Evolutionary conservation across 129 eudicot genomes (phyloP).

Genomic region (Arctium lappa): DNA sequence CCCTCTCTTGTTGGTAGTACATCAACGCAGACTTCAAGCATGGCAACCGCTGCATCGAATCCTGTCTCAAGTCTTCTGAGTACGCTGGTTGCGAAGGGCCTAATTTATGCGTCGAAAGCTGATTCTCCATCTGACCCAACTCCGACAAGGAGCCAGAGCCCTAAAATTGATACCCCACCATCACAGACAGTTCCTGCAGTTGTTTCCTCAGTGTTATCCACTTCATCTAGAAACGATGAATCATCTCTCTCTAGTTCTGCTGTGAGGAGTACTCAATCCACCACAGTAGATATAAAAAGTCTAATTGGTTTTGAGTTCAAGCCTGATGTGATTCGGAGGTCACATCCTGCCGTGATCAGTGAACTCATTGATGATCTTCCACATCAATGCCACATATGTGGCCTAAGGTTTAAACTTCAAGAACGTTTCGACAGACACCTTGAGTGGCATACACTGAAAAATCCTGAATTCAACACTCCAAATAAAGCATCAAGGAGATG

Average conservation of each 20-base stretch:
- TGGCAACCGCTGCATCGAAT: conserved; percentile 20
- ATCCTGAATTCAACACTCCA: conserved; percentile 16
- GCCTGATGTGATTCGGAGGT: conserved; percentile 64
- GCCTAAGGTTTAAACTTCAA: conserved; percentile 55
- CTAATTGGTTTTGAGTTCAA: conserved; percentile 78
- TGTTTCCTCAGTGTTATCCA: neutral
- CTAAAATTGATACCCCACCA: conserved; percentile 28
- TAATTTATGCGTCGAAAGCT: conserved; percentile 60
- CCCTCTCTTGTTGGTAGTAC: conserved; percentile 28
- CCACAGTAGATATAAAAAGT: conserved; percentile 33
- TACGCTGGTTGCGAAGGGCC: conserved; percentile 75
- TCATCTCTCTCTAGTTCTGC: conserved; percentile 24
- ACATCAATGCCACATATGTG: conserved; percentile 65
- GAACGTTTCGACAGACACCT: conserved; percentile 64
- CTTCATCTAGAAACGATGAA: conserved; percentile 22
- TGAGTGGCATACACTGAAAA: conserved; percentile 64
- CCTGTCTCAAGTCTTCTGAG: conserved; percentile 74
- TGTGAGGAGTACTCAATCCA: conserved; percentile 21
- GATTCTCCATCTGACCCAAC: conserved; percentile 30
- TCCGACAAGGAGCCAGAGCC: conserved; percentile 22
- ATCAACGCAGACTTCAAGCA: conserved; percentile 23
- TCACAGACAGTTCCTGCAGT: conserved; percentile 25
- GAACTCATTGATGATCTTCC: conserved; percentile 70
- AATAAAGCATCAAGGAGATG: conserved; percentile 58
- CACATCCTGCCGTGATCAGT: conserved; percentile 57